Percentiles rank a stretch among this genome's conserved stretches.
phyloP scores from a whole-genome alignment of 2,329 filamentous ascomycete genomes.

The Xylariaceae sp. region DNA sequence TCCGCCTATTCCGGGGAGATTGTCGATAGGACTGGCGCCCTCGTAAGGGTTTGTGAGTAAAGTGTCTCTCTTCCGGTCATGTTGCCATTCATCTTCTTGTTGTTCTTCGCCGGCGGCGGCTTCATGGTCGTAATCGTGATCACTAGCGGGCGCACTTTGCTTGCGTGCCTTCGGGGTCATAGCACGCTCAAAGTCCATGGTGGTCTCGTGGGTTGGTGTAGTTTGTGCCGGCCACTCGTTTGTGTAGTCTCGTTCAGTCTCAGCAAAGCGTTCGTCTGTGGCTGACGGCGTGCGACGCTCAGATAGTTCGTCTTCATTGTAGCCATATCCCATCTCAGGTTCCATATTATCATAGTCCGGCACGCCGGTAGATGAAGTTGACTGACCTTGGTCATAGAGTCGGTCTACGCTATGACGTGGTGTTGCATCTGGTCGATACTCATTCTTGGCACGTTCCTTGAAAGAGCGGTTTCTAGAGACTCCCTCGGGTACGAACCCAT shows the following conservation, averaged over 20 bases:
- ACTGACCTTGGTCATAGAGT: constrained; percentile 46
- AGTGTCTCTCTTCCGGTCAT: constrained; percentile 60
- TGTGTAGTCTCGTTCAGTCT: constrained; percentile 30
- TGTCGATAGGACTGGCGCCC: constrained; percentile 56
- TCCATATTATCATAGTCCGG: constrained; percentile 65
- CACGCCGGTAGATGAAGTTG: constrained; percentile 61
- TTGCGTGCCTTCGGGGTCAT: constrained; percentile 29
- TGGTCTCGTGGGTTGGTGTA: constrained; percentile 32
- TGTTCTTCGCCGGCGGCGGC: constrained; percentile 52
- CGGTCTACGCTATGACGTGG: constrained; percentile 55
- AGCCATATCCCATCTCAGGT: constrained; percentile 67
- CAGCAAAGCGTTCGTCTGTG: constrained; percentile 66
- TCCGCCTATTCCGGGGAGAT: constrained; percentile 46
- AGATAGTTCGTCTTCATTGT: constrained; percentile 39
- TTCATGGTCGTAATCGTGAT: constrained; percentile 39
- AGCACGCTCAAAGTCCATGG: constrained; percentile 28
- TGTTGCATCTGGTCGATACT: constrained; percentile 49
- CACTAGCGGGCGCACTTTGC: constrained; percentile 29
- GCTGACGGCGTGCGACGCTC: constrained; percentile 79
- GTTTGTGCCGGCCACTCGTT: constrained; percentile 30
- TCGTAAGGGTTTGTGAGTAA: constrained; percentile 63
- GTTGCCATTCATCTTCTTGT: constrained; percentile 59
- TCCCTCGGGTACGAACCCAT: constrained; percentile 43
- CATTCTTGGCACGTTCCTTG: constrained; percentile 57
- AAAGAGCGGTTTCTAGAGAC: constrained; percentile 58